phyloP scores from a whole-genome alignment of 225 moss, liverwort and hornwort genomes.

The Marchantia polymorpha region DNA sequence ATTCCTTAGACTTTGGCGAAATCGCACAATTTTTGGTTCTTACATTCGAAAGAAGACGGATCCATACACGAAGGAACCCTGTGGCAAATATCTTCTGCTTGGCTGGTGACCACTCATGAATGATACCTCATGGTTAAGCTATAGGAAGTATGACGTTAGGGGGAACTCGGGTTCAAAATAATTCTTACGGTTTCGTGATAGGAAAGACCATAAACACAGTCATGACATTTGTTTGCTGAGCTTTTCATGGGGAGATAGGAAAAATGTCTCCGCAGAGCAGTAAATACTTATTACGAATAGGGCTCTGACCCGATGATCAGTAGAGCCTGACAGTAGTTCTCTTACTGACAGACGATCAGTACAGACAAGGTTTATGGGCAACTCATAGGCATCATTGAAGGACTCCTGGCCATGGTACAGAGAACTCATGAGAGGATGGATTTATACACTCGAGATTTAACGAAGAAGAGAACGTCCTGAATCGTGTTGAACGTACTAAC shows the following conservation, averaged over 20 bases:
- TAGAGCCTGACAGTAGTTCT: conserved; percentile 17
- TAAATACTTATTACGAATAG: conserved; percentile 21
- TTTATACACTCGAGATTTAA: not conserved
- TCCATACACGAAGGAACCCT: not conserved
- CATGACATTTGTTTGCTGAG: conserved; percentile 3
- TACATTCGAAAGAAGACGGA: not conserved
- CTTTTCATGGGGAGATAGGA: conserved; percentile 16
- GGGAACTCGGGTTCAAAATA: conserved; percentile 1
- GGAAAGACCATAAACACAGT: conserved; percentile 6
- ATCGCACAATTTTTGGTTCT: not conserved
- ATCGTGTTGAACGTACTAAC: not conserved
- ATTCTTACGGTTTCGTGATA: not conserved
- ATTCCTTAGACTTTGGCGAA: not conserved
- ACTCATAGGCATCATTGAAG: conserved; percentile 11
- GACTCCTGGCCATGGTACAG: conserved; percentile 5
- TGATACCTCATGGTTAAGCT: not conserved
- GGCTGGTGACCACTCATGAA: not conserved
- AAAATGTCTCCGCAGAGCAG: conserved; percentile 23
- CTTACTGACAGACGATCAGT: conserved; percentile 12
- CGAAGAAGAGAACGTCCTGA: not conserved
- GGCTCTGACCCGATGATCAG: conserved; percentile 12
- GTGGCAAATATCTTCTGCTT: not conserved
- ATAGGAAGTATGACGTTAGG: not conserved
- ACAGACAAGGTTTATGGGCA: conserved; percentile 5
- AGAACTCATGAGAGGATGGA: conserved; percentile 15